Base-by-base conservation (phyloP, 805 yeast species). In the Komagataella kurtzmanii region DNA sequence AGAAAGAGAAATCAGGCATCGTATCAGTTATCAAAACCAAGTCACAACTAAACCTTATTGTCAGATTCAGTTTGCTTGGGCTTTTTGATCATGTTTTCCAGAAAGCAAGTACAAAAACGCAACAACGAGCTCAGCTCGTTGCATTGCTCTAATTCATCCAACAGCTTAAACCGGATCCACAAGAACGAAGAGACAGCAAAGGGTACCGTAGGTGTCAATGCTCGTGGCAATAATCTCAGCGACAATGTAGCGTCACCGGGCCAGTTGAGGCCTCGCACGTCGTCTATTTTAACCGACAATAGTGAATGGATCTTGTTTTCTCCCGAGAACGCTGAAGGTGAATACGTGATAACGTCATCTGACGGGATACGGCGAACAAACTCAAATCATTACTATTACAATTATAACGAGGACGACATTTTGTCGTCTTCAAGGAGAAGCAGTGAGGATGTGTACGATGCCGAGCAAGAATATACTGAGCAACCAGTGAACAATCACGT, bases 221-320 rank as follows among this genome's bases (percentile, higher is more conserved):
- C 40, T 4, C 40, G 40, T 8, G 40, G 12, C 3, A 30, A 10
- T 30, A 30, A 7, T 10, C 12, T 6, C 40, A 30, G 12, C 14
- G 40, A 30, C 40, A 14, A 30, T 4, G 14, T 8, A 30, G 14
- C 40, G 12, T 14, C 40, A 8, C 14, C 14, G n/a, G 40, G 12
- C 40, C 40, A 30, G 40, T 14, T 30, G 14, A 30, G 40, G 40
- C 40, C 40, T 30, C 40, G 40, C 40, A 30, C 17, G 46, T 44
- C 49, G 14, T 56, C 56, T 14, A 17, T 48, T 14, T 49, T 61
- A 8, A 60, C 57, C 40, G 40, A 30, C 36, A 58, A 64, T 10
- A 56, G 61, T 23, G 66, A 65, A 47, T 65, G 68, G 68, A 52
- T 65, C 17, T 52, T 65, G 14, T 65, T 65, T 49, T 61, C 67